A percentile compares a stretch with the other conserved stretches of the same genome.
These are phyloP conservation scores for Picea sitchensis DNA, from an alignment of 75 land plant genomes.

Conservation along the genomic window DNA sequence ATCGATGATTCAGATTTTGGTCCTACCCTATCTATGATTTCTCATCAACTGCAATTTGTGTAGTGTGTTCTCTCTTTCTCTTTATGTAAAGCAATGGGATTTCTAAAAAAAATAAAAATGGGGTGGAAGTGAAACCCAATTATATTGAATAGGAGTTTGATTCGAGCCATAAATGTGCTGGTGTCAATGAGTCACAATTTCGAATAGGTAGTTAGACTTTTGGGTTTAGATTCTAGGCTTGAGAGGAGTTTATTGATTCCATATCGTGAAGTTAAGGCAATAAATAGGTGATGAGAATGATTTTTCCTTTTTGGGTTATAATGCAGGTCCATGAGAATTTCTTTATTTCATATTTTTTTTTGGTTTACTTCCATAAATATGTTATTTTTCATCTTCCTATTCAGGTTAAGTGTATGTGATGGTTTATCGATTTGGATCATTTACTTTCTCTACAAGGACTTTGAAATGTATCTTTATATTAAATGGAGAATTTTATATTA, in stretches of 20 bases:
- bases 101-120: background rate
- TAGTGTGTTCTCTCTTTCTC: background rate
- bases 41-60: background rate
- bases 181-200: slow-evolving; percentile 44
- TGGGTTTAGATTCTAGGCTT: slow-evolving; percentile 37
- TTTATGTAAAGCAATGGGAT: background rate
- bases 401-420: too few relatives aligned
- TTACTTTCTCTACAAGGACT: too few relatives aligned
- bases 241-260: slow-evolving; percentile 46
- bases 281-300: background rate
- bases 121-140: background rate
- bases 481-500: too few relatives aligned
- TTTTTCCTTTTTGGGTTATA: background rate
- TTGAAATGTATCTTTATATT: too few relatives aligned
- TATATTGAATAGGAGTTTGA: background rate
- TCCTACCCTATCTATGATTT: background rate
- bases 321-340: too few relatives aligned
- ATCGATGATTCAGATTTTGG: background rate
- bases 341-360: too few relatives aligned
- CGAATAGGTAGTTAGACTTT: slow-evolving; percentile 25
- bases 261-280: slow-evolving; percentile 46
- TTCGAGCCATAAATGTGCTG: slow-evolving; percentile 30
- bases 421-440: too few relatives aligned
- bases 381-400: too few relatives aligned
- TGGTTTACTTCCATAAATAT: too few relatives aligned